Percentiles rank a stretch among this genome's conserved stretches.
These are phyloP conservation scores for Aspergillus coremiiformis DNA, from an alignment of 495 filamentous ascomycete species.

Conservation along the genomic window DNA sequence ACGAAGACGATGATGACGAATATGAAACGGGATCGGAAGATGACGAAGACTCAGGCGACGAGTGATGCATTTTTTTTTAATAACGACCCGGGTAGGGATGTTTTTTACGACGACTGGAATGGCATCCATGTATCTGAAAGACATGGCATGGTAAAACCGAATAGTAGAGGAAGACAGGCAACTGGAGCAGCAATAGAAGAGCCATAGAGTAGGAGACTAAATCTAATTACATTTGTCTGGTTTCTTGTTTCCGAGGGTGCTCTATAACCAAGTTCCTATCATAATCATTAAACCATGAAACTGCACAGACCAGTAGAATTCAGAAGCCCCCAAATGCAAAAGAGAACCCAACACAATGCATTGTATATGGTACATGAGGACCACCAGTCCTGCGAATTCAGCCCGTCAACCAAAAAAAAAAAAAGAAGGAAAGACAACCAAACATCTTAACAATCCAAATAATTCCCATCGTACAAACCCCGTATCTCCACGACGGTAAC, in stretches of 20 bases:
- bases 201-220: background rate
- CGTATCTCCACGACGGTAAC: background rate
- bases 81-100: background rate
- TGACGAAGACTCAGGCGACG: constrained; percentile 15
- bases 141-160: background rate
- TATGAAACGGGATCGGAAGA: constrained; percentile 22
- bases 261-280: too few species aligned
- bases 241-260: background rate
- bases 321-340: too few species aligned
- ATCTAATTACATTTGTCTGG: background rate
- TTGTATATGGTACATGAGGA: background rate
- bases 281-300: too few species aligned
- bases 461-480: background rate
- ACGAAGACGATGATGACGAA: constrained; percentile 52
- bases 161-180: background rate
- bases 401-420: background rate
- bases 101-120: background rate
- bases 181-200: background rate
- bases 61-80: constrained; percentile 10
- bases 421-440: background rate
- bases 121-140: background rate
- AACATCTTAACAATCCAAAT: background rate
- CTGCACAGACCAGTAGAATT: too few species aligned
- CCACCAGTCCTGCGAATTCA: background rate
- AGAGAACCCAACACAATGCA: background rate